Percentiles rank a stretch among this genome's conserved stretches.
These are phyloP conservation scores for Rhododendron griersonianum DNA, from an alignment of 148 eudicot species.

Conservation along the genomic window DNA sequence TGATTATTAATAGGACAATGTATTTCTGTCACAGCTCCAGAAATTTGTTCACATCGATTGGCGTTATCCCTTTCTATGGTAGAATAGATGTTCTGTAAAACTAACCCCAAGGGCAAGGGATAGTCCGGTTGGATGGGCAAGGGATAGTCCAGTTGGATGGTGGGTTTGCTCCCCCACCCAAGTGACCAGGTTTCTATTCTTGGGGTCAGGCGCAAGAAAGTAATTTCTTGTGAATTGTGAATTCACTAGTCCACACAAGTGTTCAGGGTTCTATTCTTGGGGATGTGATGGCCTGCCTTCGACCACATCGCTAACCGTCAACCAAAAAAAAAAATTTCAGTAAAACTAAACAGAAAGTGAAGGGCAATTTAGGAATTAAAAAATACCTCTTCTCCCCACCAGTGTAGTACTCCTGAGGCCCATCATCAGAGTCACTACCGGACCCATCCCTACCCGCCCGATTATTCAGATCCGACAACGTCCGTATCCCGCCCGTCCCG, in stretches of 20 bases:
- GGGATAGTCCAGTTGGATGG: too few relatives aligned
- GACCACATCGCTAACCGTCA: too few relatives aligned
- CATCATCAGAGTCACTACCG: constrained; percentile 50
- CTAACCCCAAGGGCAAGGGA: too few relatives aligned
- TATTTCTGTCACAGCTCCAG: background rate
- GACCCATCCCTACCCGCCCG: constrained; percentile 28
- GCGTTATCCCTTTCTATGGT: background rate
- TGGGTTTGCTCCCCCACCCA: too few relatives aligned
- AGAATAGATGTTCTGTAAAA: background rate
- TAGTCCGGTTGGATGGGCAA: too few relatives aligned
- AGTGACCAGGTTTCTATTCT: too few relatives aligned
- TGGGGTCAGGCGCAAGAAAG: too few relatives aligned
- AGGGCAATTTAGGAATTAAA: background rate
- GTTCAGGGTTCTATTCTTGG: too few relatives aligned
- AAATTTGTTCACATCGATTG: background rate
- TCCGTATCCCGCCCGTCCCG: constrained; percentile 43
- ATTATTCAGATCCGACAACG: constrained; percentile 51
- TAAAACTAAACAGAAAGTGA: background rate
- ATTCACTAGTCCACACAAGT: too few relatives aligned
- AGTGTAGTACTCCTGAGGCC: constrained; percentile 50
- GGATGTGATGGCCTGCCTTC: too few relatives aligned
- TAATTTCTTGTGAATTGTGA: too few relatives aligned
- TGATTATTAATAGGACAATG: background rate
- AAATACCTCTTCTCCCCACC: constrained; percentile 71
- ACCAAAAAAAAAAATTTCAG: too few relatives aligned